Base-by-base conservation (phyloP, 352 stramenopile genomes). In the Thraustotheca clavata region DNA sequence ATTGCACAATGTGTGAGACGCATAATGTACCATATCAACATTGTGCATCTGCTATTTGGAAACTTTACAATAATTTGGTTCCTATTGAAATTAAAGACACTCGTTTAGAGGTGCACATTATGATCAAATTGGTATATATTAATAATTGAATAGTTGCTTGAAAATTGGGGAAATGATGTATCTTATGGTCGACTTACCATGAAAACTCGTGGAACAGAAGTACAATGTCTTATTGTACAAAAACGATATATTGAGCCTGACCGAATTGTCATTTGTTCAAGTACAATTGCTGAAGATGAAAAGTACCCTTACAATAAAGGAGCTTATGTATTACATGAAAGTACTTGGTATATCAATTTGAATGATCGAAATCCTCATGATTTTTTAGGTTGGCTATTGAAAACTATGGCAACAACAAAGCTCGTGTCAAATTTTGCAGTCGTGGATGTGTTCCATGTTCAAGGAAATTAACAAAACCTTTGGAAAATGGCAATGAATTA, bases 191-290 rank as follows among this genome's bases (percentile, higher is more conserved):
- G 24, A 2, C 38, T 49, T 16, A 34, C 18, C 34, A 47, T 49
- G 34, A 52, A 24, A 31, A 52, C 43, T 4, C n/a, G 27, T 34
- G 29, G 27, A 22, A 39, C 32, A 24, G 27, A 62, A 12, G 33
- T 62, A 20, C 32, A 62, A 14, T 38, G 38, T 29, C 33, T 38
- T 8, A 41, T 49, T 20, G 54, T 49, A 4, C 38, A 38, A 6
- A 62, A 62, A n/a, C 54, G 54, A 49, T 62, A 29, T 49, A n/a
- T 33, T 9, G 34, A 62, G 34, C 33, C 54, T 18, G 31, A 49
- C 38, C 54, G 34, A 11, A 38, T 62, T 7, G 54, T 62, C 24
- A 62, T 62, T 11, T 39, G 35, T 22, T 49, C 38, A 9, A 41
- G 20, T 8, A 47, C 54, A 24, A 41, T 62, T 16, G 33, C 38